A percentile compares a stretch with the other conserved stretches of the same genome.
Conservation (phyloP, 2,329 filamentous ascomycete species). For the Fusarium sacchari region DNA sequence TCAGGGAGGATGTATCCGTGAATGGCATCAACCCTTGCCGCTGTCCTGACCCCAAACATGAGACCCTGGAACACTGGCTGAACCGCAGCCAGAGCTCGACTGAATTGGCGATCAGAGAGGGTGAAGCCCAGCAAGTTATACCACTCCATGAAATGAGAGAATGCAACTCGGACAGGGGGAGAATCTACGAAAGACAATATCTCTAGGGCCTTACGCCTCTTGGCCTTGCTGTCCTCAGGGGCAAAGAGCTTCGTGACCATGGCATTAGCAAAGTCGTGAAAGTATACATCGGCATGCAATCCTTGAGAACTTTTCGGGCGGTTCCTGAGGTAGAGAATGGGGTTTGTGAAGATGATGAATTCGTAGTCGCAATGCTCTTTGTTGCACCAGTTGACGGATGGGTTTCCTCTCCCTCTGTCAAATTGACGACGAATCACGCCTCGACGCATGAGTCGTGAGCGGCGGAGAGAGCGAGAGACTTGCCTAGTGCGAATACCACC, state of each 20-base stretch:
- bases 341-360: slow-evolving; percentile 9
- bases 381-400: slow-evolving; percentile 29
- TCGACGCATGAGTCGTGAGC: slow-evolving; percentile 21
- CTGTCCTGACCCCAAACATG: slow-evolving; percentile 32
- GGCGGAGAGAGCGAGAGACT: slow-evolving; percentile 17
- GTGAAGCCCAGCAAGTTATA: background rate
- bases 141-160: slow-evolving; percentile 25
- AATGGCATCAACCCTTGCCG: background rate
- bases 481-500: background rate
- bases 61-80: slow-evolving; percentile 21
- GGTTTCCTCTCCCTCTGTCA: slow-evolving; percentile 31
- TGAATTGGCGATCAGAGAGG: slow-evolving; percentile 2
- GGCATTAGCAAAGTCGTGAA: slow-evolving; percentile 30
- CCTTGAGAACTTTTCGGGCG: slow-evolving; percentile 1
- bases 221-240: background rate
- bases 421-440: slow-evolving; percentile 29
- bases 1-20: slow-evolving; percentile 20
- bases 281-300: slow-evolving; percentile 24
- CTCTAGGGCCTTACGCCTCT: slow-evolving; percentile 19
- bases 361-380: slow-evolving; percentile 25
- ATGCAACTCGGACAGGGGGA: slow-evolving; percentile 40
- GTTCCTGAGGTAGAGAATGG: slow-evolving; percentile 10
- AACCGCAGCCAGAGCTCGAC: slow-evolving; percentile 7
- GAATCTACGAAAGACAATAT: slow-evolving; percentile 41
- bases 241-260: slow-evolving; percentile 22